These are phyloP conservation scores for Umbelopsis isabellina DNA, from an alignment of 192 early-diverging fungal species.

Conservation along the genomic window DNA sequence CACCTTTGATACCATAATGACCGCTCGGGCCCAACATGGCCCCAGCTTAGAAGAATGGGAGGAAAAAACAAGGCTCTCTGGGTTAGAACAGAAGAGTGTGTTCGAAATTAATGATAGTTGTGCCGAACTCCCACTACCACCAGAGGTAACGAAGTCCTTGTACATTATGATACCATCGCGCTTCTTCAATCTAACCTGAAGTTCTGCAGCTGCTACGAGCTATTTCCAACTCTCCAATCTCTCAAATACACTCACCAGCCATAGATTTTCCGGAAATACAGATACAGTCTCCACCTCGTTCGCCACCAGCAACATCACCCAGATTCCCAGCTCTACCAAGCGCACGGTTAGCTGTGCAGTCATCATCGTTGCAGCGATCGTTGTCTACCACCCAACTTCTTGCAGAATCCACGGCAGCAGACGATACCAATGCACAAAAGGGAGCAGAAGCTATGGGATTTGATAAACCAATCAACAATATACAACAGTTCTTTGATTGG, in stretches of 20 bases:
- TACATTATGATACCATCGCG: background rate
- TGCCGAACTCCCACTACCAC: slow-evolving; percentile 58
- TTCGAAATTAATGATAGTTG: slow-evolving; percentile 62
- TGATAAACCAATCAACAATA: slow-evolving; percentile 75
- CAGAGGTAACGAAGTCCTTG: slow-evolving; percentile 39
- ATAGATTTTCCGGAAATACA: background rate
- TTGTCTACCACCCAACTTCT: slow-evolving; percentile 40
- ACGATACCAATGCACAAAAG: slow-evolving; percentile 24
- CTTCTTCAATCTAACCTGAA: background rate
- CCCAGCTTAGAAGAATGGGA: slow-evolving; percentile 61
- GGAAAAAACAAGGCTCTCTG: slow-evolving; percentile 51
- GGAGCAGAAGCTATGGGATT: slow-evolving; percentile 42
- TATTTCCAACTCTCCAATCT: slow-evolving; percentile 9
- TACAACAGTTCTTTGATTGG: slow-evolving; percentile 96
- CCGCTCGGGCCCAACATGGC: slow-evolving; percentile 7
- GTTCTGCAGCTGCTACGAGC: background rate
- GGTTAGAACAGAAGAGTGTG: slow-evolving; percentile 55
- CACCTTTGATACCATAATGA: background rate
- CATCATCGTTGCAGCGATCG: slow-evolving; percentile 28
- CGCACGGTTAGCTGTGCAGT: background rate
- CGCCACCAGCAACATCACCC: background rate
- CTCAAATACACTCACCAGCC: background rate
- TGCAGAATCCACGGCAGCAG: slow-evolving; percentile 30
- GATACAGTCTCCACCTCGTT: slow-evolving; percentile 10
- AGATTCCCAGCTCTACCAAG: background rate